phyloP scores from a whole-genome alignment of 2,329 filamentous ascomycete genomes.

The Nemania abortiva region DNA sequence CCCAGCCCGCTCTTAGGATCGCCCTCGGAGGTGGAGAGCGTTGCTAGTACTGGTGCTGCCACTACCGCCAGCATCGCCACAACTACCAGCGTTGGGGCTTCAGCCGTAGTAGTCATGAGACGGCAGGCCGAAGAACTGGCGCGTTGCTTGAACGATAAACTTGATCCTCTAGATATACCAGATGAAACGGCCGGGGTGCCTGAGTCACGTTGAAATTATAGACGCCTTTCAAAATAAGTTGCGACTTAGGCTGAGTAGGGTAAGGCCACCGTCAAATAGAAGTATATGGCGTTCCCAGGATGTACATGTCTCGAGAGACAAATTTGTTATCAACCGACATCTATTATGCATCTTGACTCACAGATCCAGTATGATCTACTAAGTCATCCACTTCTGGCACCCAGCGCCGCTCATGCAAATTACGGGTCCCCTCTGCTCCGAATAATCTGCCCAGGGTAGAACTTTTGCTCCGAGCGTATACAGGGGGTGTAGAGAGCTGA shows the following conservation, averaged over 20 bases:
- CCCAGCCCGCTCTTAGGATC: constrained; percentile 52
- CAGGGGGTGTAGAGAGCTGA: constrained; percentile 1
- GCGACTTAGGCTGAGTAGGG: background rate
- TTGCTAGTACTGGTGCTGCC: constrained; percentile 59
- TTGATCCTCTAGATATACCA: constrained; percentile 65
- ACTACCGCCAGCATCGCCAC: constrained; percentile 58
- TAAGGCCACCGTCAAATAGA: constrained; percentile 1
- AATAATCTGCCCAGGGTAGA: background rate
- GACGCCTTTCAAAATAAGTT: background rate
- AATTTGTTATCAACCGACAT: background rate
- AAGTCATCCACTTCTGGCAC: background rate
- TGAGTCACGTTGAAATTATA: constrained; percentile 44
- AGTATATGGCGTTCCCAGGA: background rate
- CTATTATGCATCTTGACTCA: background rate
- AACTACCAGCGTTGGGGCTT: constrained; percentile 54
- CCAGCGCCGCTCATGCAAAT: constrained; percentile 3
- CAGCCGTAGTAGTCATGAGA: constrained; percentile 64
- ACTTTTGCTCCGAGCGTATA: background rate
- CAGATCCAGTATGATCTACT: background rate
- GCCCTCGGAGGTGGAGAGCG: constrained; percentile 61
- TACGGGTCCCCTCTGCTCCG: background rate
- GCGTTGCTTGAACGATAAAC: constrained; percentile 70
- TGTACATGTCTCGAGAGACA: background rate
- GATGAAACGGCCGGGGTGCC: constrained; percentile 58
- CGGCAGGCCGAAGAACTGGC: constrained; percentile 70